A percentile compares a stretch with the other conserved stretches of the same genome.
Evolutionary conservation across 225 moss, liverwort and hornwort species (phyloP).

Genomic region (Takakia lepidozioides): DNA sequence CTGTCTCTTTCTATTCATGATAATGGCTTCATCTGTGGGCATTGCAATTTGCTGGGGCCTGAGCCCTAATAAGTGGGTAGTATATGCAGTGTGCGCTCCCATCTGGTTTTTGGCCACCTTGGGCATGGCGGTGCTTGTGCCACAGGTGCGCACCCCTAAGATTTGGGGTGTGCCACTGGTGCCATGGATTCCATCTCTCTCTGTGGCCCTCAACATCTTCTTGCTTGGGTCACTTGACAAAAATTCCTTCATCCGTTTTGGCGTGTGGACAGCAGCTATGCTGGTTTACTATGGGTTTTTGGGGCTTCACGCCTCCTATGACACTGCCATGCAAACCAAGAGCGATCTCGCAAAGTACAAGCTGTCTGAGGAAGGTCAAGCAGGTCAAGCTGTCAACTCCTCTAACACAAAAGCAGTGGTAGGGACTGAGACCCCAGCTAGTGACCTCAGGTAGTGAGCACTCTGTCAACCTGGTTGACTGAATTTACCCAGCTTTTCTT

Average conservation of each 20-base stretch:
- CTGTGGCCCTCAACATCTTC: constrained; percentile 56
- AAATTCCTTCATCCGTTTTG: constrained; percentile 53
- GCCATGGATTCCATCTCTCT: constrained; percentile 71
- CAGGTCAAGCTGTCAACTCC: too few species aligned
- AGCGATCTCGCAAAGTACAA: too few species aligned
- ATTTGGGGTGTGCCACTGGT: constrained; percentile 78
- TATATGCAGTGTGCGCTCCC: constrained; percentile 22
- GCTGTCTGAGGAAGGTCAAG: too few species aligned
- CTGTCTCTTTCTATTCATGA: constrained; percentile 2
- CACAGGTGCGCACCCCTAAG: constrained; percentile 17
- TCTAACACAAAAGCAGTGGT: too few species aligned
- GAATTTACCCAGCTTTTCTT: too few species aligned
- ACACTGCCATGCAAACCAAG: constrained; percentile 47
- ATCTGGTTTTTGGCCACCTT: constrained; percentile 52
- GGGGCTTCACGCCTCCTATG: constrained; percentile 76
- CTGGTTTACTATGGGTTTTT: constrained; percentile 66
- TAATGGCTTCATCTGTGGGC: constrained; percentile 39
- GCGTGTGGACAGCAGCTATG: constrained; percentile 46
- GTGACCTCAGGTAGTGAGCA: too few species aligned
- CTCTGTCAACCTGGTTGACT: too few species aligned
- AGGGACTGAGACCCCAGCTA: too few species aligned
- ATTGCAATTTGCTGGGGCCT: constrained; percentile 51
- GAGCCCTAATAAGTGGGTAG: constrained; percentile 6
- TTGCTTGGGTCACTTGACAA: constrained; percentile 62
- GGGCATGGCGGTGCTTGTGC: constrained; percentile 31